These are phyloP conservation scores for Coccomyxa subellipsoidea DNA, from an alignment of 163 green algal genomes.

Conservation along the genomic window DNA sequence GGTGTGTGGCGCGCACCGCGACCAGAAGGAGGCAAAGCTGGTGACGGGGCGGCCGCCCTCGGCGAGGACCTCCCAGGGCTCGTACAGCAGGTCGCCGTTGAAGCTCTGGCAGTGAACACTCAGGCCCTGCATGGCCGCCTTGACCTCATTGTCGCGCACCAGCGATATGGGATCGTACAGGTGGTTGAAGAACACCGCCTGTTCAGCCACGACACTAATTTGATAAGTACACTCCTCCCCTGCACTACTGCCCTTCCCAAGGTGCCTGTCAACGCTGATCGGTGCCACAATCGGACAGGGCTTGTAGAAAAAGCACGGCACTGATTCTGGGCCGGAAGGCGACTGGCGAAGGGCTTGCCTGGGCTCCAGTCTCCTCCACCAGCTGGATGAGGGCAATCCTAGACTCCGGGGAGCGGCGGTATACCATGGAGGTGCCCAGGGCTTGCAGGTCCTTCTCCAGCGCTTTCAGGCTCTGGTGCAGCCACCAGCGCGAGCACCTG, in stretches of 20 bases:
- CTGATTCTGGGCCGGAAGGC: too few relatives aligned
- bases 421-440: conserved; percentile 72
- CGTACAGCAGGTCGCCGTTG: conserved; percentile 87
- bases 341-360: conserved; percentile 4
- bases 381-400: conserved; percentile 53
- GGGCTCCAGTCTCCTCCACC: conserved; percentile 46
- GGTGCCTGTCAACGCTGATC: too few relatives aligned
- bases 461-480: conserved; percentile 60
- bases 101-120: conserved; percentile 60
- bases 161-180: conserved; percentile 90
- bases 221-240: too few relatives aligned
- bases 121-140: conserved; percentile 58
- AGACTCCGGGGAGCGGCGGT: conserved; percentile 54
- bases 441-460: conserved; percentile 56
- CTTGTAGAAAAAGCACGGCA: too few relatives aligned
- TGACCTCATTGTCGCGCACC: conserved; percentile 85
- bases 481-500: conserved; percentile 83
- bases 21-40: conserved; percentile 82
- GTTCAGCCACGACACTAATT: too few relatives aligned
- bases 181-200: conserved; percentile 81
- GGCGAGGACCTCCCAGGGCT: conserved; percentile 85
- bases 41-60: conserved; percentile 65
- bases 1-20: conserved; percentile 20
- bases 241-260: too few relatives aligned
- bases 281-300: too few relatives aligned